These are phyloP conservation scores for Annona cherimola DNA, from an alignment of 164 flowering plant species.

Conservation along the genomic window DNA sequence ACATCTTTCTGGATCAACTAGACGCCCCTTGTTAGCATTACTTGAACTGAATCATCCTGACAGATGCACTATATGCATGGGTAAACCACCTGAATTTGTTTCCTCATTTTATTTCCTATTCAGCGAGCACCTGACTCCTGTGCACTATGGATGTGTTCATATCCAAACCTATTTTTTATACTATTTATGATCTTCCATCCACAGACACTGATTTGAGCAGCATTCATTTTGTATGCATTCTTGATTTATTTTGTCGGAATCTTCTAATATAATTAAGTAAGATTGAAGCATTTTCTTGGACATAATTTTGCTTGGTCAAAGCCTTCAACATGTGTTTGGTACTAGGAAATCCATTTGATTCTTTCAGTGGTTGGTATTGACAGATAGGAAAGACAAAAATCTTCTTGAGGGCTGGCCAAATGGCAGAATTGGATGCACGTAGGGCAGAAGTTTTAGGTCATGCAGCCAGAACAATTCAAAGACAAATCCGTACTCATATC, in stretches of 20 bases:
- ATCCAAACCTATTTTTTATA: too few species aligned
- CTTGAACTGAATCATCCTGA: too few species aligned
- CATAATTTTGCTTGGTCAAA: neutral
- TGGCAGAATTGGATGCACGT: conserved; percentile 97
- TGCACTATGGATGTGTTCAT: too few species aligned
- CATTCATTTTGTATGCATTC: neutral
- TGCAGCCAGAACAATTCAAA: conserved; percentile 90
- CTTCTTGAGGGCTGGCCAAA: conserved; percentile 97
- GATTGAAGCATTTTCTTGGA: neutral
- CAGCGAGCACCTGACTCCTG: too few species aligned
- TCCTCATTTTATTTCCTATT: too few species aligned
- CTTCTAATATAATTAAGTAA: neutral
- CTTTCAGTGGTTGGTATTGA: conserved; percentile 6
- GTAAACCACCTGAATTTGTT: too few species aligned
- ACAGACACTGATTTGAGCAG: too few species aligned
- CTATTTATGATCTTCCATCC: too few species aligned
- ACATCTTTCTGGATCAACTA: too few species aligned
- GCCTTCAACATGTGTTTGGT: neutral
- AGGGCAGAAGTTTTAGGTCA: conserved; percentile 88
- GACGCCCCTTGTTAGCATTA: too few species aligned
- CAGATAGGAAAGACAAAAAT: conserved; percentile 97
- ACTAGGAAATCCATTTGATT: neutral
- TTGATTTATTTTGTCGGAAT: neutral
- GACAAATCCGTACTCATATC: conserved; percentile 80
- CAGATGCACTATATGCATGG: too few species aligned